Evolutionary conservation across 495 filamentous ascomycete genomes (phyloP), one percentile per base, ranked within the genome.

Genomic region (Tuber melanosporum): DNA sequence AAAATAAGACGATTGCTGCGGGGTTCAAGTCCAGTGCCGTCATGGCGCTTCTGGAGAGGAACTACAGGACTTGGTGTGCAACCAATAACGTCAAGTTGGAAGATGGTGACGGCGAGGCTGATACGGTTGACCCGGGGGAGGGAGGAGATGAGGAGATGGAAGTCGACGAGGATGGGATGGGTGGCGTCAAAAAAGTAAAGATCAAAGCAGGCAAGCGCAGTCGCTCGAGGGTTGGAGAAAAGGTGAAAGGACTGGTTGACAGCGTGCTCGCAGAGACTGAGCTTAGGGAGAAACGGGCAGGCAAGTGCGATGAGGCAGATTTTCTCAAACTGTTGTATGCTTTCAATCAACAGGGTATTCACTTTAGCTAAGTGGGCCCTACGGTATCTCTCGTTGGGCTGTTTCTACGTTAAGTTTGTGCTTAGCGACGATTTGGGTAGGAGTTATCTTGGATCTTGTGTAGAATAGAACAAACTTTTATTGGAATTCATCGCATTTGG

Each of bases 271-370:
- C 92, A 80, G 88, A 92, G 73, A 97, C 94, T 3, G 88, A 89
- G 47, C 85, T 98, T 72, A 92, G 89, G 5, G 93, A 96, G 69
- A 92, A 91, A 86, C 85, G 94, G 76, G 91, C 93, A 12, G 88
- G 92, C 76, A 91, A 93, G 86, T 94, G 93, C 78, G 94, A 97
- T 83, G 93, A 97, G 84, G 92, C 92, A 72, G 94, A 97, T 80
- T 97, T 98, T 82, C 85, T 98, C 84, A 90, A 87, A 85, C 77
- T 92, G 80, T 81, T 92, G 79, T 91, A 89, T 87, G 89, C 89
- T 46, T 94, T 97, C 85, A 96, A 97, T 84, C 89, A 93, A 75
- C 93, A 97, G 82, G 93, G 93, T 22, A 95, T 97, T 77, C 94
- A 97, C 86, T 98, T 98, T 86, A 92, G 89, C 74, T 97, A 86